Evolutionary conservation across 768 basidiomycete species (phyloP), one percentile per base, ranked within the genome.

Genomic region (Podaxis sp.): DNA sequence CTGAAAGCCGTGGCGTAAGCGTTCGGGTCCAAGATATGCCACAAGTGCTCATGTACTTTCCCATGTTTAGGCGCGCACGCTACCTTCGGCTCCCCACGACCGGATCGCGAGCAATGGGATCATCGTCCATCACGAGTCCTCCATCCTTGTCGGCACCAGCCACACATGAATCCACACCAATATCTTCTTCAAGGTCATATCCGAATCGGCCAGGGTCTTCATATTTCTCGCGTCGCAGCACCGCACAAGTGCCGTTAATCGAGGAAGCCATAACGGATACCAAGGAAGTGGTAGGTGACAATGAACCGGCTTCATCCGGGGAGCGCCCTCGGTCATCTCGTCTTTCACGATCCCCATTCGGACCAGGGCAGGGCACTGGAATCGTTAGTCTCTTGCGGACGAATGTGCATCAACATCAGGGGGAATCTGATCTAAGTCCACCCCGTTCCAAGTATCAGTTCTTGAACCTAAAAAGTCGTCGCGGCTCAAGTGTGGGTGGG

Each of bases 1-100:
- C 80, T 89, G 46, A 92, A 91, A 72, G 91, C 93, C 57, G 87
- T 93, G 53, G 90, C 90, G 93, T 95, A 72, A 79, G 92, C 86
- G 57, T 59, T 65, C 58, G 26, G 8, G 15, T 24, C 26, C 39
- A 57, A 22, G 33, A 22, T 33, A 62, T 66, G 30, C 17, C 15
- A 5, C 12, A 28, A 42, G 52, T 11, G 22, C 30, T 22, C n/a
- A 52, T 66, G 38, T 51, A 58, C 52, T n/a, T 60, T 61, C 4
- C 42, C 39, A 52, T 63, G 36, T 63, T 19, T 59, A 94, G 92
- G 63, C 92, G 92, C 26, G 92, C 93, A 44, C 84, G 92, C 68
- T 90, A 92, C 75, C 82, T 94, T 64, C 87, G 89, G 63, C 79
- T 94, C 40, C 90, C 92, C 1, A 78, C 85, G 22, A 74, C 82